Conservation (phyloP, 2,329 filamentous ascomycete genomes). For the Fusarium keratoplasticum region DNA sequence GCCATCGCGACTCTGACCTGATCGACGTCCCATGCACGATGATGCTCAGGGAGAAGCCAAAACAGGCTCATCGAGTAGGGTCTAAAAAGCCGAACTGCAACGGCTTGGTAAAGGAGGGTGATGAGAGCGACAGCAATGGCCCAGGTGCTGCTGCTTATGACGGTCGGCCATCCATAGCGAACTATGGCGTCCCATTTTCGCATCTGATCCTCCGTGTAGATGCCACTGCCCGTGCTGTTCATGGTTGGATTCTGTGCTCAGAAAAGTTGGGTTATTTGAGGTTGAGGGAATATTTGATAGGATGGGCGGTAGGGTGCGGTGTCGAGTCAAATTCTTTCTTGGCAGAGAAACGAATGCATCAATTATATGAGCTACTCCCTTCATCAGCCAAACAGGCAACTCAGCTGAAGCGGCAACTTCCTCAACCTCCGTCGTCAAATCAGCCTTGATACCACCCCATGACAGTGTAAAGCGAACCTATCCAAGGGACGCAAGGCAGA, state of each 20-base stretch:
- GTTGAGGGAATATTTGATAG: background rate
- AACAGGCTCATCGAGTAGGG: slow-evolving; percentile 7
- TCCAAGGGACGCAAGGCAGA: background rate
- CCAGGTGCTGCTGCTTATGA: slow-evolving; percentile 11
- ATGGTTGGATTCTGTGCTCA: background rate
- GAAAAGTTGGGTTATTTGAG: background rate
- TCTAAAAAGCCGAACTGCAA: slow-evolving; percentile 5
- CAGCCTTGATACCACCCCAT: background rate
- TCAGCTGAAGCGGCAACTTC: background rate
- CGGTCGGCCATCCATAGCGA: slow-evolving; percentile 4
- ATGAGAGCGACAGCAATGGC: slow-evolving; percentile 9
- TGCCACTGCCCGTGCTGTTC: background rate
- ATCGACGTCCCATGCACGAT: slow-evolving; percentile 2
- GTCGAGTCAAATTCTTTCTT: background rate
- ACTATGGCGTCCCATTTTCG: background rate
- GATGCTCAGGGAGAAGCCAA: slow-evolving; percentile 1
- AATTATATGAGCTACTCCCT: background rate
- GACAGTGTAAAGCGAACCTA: background rate
- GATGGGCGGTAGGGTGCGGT: background rate
- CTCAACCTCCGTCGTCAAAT: background rate
- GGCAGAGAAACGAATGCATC: background rate
- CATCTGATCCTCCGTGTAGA: background rate
- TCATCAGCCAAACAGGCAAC: background rate
- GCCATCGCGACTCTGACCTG: slow-evolving; percentile 8
- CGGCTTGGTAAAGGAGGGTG: slow-evolving; percentile 8